Conservation (phyloP, 2,329 filamentous ascomycete species). For the Sclerotinia minor region DNA sequence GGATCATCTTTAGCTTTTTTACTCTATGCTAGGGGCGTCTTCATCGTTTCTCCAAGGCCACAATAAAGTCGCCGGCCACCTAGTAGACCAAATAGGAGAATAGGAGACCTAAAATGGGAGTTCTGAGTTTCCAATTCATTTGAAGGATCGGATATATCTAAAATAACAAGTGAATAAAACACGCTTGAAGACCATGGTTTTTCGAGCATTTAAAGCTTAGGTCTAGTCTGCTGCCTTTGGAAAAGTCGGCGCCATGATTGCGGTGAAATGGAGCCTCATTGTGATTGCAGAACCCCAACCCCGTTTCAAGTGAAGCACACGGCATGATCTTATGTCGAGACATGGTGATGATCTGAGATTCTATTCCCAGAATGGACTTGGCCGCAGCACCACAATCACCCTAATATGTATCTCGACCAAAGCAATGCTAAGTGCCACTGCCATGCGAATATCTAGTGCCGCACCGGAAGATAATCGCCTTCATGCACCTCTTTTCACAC, state of each 20-base stretch:
- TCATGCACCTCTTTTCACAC: slow-evolving; percentile 2
- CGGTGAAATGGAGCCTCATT: background rate
- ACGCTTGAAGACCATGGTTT: background rate
- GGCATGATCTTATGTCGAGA: background rate
- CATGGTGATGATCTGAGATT: background rate
- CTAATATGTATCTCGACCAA: slow-evolving; percentile 14
- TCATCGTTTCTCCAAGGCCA: background rate
- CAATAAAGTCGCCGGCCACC: background rate
- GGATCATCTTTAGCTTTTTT: background rate
- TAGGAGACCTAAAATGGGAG: background rate
- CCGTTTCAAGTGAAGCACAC: slow-evolving; percentile 23
- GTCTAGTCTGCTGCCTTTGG: background rate
- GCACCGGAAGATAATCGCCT: slow-evolving; percentile 7
- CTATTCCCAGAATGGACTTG: background rate
- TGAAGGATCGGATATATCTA: background rate
- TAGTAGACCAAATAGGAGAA: background rate
- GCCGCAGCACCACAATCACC: background rate
- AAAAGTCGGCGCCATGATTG: background rate
- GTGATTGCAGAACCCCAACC: background rate
- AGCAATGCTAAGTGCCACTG: background rate
- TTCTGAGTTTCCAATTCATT: background rate
- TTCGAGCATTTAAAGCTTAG: background rate
- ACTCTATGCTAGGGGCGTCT: background rate
- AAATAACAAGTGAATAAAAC: too few species aligned
- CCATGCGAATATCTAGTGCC: slow-evolving; percentile 1